Conservation (phyloP, 164 flowering plant genomes). For the Sextonia rubra region DNA sequence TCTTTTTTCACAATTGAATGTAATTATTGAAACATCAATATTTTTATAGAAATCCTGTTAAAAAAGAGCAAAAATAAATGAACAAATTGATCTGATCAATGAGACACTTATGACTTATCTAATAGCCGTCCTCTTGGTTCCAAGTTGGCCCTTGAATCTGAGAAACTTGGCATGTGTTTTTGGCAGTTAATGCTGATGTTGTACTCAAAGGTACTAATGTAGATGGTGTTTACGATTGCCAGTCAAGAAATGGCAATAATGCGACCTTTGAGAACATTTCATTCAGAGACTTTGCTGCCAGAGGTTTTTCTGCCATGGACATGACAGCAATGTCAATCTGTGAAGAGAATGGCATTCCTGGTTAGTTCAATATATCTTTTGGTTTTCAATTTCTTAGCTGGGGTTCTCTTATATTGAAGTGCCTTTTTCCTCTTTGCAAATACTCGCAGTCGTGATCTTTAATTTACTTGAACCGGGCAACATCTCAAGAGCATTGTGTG, state of each 20-base stretch:
- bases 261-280: constrained; percentile 62
- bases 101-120: too few relatives aligned
- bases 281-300: constrained; percentile 64
- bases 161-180: background rate
- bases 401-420: background rate
- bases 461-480: constrained; percentile 85
- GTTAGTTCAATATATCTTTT: constrained; percentile 24
- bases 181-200: constrained; percentile 79
- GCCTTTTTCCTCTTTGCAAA: constrained; percentile 4
- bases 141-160: background rate
- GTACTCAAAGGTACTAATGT: constrained; percentile 79
- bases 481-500: constrained; percentile 88
- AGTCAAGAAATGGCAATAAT: constrained; percentile 49
- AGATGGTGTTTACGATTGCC: constrained; percentile 67
- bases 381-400: background rate
- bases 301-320: constrained; percentile 68
- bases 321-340: constrained; percentile 74
- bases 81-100: too few relatives aligned
- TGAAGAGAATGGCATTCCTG: constrained; percentile 82
- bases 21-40: too few relatives aligned
- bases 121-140: too few relatives aligned
- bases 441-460: constrained; percentile 80
- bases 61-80: too few relatives aligned
- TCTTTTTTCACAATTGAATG: too few relatives aligned
- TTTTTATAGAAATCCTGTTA: too few relatives aligned